Conservation (phyloP, 164 flowering plant species). For the Umbilicus rupestris region DNA sequence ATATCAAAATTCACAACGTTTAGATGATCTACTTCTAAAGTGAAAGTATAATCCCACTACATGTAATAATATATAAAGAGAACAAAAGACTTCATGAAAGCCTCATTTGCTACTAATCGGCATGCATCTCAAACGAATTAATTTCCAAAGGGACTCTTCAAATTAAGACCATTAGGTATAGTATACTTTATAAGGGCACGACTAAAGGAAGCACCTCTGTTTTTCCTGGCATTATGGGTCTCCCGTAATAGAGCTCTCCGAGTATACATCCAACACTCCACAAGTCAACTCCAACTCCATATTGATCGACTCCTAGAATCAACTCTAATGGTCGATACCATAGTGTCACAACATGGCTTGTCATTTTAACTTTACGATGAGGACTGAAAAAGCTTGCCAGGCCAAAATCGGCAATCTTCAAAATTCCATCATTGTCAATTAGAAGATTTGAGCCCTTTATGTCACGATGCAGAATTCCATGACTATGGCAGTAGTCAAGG, state of each 20-base stretch:
- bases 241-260: conserved; percentile 88
- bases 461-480: conserved; percentile 87
- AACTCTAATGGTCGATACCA: conserved; percentile 99
- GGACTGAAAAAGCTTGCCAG: conserved; percentile 78
- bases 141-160: not conserved
- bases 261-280: conserved; percentile 99
- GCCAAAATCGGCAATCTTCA: conserved; percentile 96
- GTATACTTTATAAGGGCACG: not conserved
- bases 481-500: conserved; percentile 89
- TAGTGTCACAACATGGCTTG: conserved; percentile 97
- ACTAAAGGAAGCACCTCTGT: conserved; percentile 61
- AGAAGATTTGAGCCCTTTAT: conserved; percentile 93
- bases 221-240: conserved; percentile 98
- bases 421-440: conserved; percentile 78
- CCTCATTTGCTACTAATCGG: not conserved
- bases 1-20: not conserved
- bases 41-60: not conserved
- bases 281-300: conserved; percentile 90
- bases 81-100: not conserved
- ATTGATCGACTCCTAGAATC: conserved; percentile 83
- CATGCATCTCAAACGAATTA: not conserved
- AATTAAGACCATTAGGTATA: not conserved
- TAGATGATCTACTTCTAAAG: not conserved
- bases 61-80: not conserved
- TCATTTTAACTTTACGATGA: conserved; percentile 60